Conservation (phyloP, 73 alveolate species). For the Tetrahymena malaccensis region DNA sequence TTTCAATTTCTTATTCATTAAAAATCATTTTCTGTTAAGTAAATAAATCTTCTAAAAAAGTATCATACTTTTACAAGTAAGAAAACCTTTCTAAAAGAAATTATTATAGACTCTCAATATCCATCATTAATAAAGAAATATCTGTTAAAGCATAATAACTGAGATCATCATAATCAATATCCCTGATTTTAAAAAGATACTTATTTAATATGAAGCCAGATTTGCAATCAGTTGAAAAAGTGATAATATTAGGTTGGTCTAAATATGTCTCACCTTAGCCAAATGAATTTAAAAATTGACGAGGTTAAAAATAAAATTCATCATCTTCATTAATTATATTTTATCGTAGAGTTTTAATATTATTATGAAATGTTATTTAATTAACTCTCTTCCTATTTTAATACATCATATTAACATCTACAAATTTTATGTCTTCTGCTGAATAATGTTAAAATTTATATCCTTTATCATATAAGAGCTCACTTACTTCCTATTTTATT, state of each 20-base stretch:
- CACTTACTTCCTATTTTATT: background rate
- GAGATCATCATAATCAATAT: background rate
- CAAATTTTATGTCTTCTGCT: background rate
- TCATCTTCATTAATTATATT: background rate
- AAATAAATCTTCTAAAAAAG: background rate
- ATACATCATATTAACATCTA: background rate
- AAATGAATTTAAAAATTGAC: background rate
- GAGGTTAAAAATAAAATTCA: background rate
- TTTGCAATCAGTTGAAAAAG: background rate
- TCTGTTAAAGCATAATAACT: background rate
- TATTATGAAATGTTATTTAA: background rate
- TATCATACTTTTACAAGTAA: background rate
- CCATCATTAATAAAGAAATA: background rate
- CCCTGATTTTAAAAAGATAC: background rate
- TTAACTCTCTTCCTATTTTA: background rate
- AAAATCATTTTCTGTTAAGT: background rate
- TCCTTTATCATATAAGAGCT: background rate
- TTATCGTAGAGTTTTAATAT: background rate
- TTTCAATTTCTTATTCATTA: background rate
- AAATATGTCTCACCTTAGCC: background rate
- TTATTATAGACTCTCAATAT: background rate
- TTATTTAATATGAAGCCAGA: background rate
- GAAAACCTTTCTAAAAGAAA: background rate
- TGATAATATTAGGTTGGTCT: background rate
- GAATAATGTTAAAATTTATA: background rate